Percentiles rank a stretch among this genome's conserved stretches.
Evolutionary conservation across 768 basidiomycete species (phyloP).

Genomic region (Psilocybe cubensis): DNA sequence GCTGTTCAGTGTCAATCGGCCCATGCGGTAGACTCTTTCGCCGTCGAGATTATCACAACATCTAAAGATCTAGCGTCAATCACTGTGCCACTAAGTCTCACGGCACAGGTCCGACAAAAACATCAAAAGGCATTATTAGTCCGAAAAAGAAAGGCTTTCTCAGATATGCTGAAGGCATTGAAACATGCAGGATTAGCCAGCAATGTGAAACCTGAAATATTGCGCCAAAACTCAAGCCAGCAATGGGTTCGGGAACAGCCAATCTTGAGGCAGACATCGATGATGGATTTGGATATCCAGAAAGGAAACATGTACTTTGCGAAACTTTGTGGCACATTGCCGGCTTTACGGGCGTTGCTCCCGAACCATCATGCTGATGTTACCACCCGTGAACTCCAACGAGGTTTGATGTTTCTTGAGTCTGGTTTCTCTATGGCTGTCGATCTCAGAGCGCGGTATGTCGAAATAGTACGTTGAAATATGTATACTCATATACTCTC

Average conservation of each 20-base stretch:
- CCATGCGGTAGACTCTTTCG: constrained; percentile 54
- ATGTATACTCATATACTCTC: constrained; percentile 6
- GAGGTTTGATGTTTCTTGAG: constrained; percentile 79
- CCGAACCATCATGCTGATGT: constrained; percentile 80
- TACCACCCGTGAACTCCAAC: constrained; percentile 83
- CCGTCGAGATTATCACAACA: constrained; percentile 65
- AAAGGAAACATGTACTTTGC: constrained; percentile 67
- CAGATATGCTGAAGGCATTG: constrained; percentile 88
- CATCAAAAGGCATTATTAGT: constrained; percentile 73
- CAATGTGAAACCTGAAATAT: constrained; percentile 71
- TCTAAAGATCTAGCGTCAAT: constrained; percentile 57
- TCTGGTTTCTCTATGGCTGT: constrained; percentile 74
- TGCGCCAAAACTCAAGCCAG: constrained; percentile 55
- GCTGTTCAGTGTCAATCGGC: constrained; percentile 46
- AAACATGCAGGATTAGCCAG: constrained; percentile 76
- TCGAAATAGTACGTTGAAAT: constrained; percentile 9
- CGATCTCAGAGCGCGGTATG: constrained; percentile 66
- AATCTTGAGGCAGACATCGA: constrained; percentile 28
- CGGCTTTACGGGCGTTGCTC: constrained; percentile 63
- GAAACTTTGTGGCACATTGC: constrained; percentile 66
- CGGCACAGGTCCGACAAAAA: constrained; percentile 58
- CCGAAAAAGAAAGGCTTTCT: constrained; percentile 89
- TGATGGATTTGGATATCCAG: constrained; percentile 27
- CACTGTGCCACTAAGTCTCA: constrained; percentile 42
- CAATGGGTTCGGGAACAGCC: constrained; percentile 74